A percentile compares a stretch with the other conserved stretches of the same genome.
phyloP scores from a whole-genome alignment of 2,329 filamentous ascomycete genomes.

The Ambrosiella beaveri region DNA sequence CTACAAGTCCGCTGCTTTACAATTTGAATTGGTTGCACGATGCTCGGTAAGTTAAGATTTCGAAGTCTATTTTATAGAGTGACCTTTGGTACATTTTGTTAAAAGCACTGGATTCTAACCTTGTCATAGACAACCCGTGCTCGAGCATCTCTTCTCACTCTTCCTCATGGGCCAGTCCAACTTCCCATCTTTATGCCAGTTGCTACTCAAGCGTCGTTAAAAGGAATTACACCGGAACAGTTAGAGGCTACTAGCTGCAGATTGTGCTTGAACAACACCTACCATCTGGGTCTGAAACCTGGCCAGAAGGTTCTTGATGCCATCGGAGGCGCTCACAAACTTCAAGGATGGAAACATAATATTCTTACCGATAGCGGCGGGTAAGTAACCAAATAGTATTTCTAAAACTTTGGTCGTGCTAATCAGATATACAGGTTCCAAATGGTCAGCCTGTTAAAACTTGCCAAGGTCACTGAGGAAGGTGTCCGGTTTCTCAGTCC shows the following conservation, averaged over 20 bases:
- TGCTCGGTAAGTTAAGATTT: constrained; percentile 49
- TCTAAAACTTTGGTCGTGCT: neutral
- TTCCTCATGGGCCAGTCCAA: constrained; percentile 81
- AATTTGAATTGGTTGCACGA: constrained; percentile 58
- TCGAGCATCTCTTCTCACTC: constrained; percentile 67
- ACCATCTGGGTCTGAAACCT: constrained; percentile 87
- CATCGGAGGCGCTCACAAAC: constrained; percentile 79
- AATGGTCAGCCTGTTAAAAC: constrained; percentile 90
- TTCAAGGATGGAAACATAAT: constrained; percentile 92
- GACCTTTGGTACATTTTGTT: neutral
- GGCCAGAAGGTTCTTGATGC: constrained; percentile 77
- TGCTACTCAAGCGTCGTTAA: constrained; percentile 87
- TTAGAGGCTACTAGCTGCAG: constrained; percentile 77
- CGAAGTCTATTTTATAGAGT: neutral
- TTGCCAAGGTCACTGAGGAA: constrained; percentile 87
- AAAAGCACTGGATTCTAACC: neutral
- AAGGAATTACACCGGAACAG: constrained; percentile 84
- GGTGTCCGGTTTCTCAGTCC: constrained; percentile 92
- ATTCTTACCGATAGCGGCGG: constrained; percentile 70
- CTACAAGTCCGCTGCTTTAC: constrained; percentile 48
- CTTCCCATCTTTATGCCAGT: constrained; percentile 98
- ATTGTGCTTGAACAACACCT: constrained; percentile 93
- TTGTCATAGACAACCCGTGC: constrained; percentile 68
- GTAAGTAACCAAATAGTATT: constrained; percentile 22
- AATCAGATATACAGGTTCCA: constrained; percentile 53